Conservation (phyloP, 371 early-diverging fungal species). For the Blakeslea trispora region DNA sequence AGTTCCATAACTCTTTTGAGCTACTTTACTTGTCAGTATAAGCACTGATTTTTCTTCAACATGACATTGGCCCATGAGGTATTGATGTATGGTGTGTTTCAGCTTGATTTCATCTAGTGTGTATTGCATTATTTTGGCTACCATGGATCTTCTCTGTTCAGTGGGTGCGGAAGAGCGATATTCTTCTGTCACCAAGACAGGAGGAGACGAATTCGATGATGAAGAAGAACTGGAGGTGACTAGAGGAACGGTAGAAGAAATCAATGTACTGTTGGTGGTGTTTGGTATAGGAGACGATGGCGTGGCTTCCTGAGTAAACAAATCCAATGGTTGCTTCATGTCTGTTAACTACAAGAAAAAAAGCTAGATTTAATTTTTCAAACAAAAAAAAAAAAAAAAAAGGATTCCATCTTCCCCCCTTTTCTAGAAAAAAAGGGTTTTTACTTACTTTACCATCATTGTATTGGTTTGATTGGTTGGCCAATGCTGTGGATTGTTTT, state of each 20-base stretch:
- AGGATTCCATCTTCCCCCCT: neutral
- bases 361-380: too few relatives aligned
- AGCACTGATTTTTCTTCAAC: constrained; percentile 63
- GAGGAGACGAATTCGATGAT: constrained; percentile 11
- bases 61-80: constrained; percentile 21
- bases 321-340: neutral
- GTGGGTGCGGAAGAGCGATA: neutral
- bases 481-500: constrained; percentile 22
- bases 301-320: neutral
- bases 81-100: constrained; percentile 48
- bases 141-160: constrained; percentile 3
- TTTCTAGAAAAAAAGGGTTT: constrained; percentile 3
- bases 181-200: neutral
- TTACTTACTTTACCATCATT: constrained; percentile 14
- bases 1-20: constrained; percentile 82
- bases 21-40: constrained; percentile 76
- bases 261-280: constrained; percentile 6
- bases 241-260: neutral
- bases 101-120: constrained; percentile 23
- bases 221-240: constrained; percentile 7
- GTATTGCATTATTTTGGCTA: constrained; percentile 19
- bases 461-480: neutral
- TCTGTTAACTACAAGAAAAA: neutral
- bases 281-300: neutral
- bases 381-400: too few relatives aligned